phyloP scores from a whole-genome alignment of 139 green algal genomes.

The Asterochloris erici region DNA sequence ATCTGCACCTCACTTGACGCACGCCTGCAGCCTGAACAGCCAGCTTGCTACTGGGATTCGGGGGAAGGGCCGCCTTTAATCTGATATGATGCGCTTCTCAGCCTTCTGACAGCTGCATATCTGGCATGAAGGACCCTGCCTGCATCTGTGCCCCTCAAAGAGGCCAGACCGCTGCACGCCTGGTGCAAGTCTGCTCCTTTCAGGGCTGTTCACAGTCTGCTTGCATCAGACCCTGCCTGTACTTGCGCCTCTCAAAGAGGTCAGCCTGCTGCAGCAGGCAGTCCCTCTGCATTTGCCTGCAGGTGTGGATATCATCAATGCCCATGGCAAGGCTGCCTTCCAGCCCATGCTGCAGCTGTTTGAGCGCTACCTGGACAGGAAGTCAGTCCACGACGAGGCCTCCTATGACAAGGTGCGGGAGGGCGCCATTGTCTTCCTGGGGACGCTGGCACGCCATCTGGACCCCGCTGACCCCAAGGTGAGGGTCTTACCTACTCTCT shows the following conservation, averaged over 20 bases:
- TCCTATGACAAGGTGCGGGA: slow-evolving; percentile 83
- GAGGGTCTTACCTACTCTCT: neutral
- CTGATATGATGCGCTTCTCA: too few relatives aligned
- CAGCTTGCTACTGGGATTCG: too few relatives aligned
- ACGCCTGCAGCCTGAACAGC: too few relatives aligned
- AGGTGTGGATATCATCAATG: slow-evolving; percentile 76
- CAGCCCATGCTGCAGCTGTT: slow-evolving; percentile 84
- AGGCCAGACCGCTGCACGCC: too few relatives aligned
- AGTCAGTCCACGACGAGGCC: slow-evolving; percentile 42
- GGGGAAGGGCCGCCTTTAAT: too few relatives aligned
- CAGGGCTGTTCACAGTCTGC: too few relatives aligned
- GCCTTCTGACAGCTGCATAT: too few relatives aligned
- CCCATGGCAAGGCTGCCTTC: slow-evolving; percentile 51
- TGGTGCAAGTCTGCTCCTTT: too few relatives aligned
- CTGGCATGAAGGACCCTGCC: too few relatives aligned
- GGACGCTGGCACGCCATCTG: slow-evolving; percentile 82
- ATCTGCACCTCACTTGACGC: too few relatives aligned
- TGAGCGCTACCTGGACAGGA: slow-evolving; percentile 76
- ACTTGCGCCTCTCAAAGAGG: neutral
- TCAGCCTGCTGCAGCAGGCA: neutral
- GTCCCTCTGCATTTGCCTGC: neutral
- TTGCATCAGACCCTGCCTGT: too few relatives aligned
- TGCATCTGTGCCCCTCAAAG: too few relatives aligned
- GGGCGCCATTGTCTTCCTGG: slow-evolving; percentile 91
- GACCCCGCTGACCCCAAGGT: slow-evolving; percentile 60